Conservation (phyloP, 495 filamentous ascomycete genomes). For the Aspergillus incahuasiensis region DNA sequence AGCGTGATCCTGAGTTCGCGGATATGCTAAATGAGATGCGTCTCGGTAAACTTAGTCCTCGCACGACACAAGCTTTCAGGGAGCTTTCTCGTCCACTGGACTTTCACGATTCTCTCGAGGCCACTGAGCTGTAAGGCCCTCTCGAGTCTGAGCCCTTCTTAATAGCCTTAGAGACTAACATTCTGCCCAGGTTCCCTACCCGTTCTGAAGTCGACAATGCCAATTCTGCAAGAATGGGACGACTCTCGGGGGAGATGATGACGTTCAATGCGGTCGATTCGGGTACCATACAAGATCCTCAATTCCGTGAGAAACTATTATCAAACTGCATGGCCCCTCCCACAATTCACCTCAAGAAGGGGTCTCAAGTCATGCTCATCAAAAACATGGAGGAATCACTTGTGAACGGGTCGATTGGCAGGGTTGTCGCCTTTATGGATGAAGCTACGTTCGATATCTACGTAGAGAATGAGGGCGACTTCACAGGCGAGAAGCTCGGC, state of each 20-base stretch:
- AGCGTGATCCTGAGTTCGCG: conserved; percentile 89
- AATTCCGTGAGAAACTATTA: conserved; percentile 70
- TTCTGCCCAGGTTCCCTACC: conserved; percentile 69
- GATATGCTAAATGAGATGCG: conserved; percentile 97
- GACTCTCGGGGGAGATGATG: conserved; percentile 61
- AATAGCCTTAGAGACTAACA: conserved; percentile 22
- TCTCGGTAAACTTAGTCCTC: conserved; percentile 67
- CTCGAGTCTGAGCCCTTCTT: not conserved
- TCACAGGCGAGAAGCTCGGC: conserved; percentile 37
- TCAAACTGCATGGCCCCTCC: conserved; percentile 89
- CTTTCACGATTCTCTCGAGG: conserved; percentile 73
- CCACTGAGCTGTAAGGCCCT: conserved; percentile 72
- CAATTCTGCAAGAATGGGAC: conserved; percentile 68
- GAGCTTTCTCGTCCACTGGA: conserved; percentile 62
- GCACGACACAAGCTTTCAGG: conserved; percentile 68
- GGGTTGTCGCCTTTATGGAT: conserved; percentile 80
- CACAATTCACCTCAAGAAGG: conserved; percentile 74
- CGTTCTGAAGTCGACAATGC: conserved; percentile 84
- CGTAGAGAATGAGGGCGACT: conserved; percentile 51
- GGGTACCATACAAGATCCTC: conserved; percentile 64
- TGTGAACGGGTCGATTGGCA: conserved; percentile 91
- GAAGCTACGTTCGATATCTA: conserved; percentile 70
- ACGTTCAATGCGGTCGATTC: conserved; percentile 68
- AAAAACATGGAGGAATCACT: conserved; percentile 94
- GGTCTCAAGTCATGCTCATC: conserved; percentile 98